Evolutionary conservation across 495 filamentous ascomycete genomes (phyloP).

Genomic region (Penicillium flavigenum): DNA sequence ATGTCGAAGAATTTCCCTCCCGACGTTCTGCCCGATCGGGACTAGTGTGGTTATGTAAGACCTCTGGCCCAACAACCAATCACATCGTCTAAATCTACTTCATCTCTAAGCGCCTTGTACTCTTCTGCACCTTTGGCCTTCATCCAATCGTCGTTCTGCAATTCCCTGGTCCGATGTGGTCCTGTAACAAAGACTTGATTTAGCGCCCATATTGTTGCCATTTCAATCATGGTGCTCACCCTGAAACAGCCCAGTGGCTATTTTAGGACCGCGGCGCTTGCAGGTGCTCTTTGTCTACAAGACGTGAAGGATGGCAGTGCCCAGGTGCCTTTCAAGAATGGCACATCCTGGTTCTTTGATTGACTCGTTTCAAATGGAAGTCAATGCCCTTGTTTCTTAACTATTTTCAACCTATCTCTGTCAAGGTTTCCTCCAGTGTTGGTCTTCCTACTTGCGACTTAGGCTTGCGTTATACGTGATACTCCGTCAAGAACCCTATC

Average conservation of each 20-base stretch:
- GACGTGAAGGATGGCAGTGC: constrained; percentile 12
- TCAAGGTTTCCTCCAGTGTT: constrained; percentile 8
- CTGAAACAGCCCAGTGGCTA: constrained; percentile 28
- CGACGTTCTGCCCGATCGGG: constrained; percentile 30
- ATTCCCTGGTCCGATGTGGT: constrained; percentile 5
- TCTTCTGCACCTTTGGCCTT: constrained; percentile 18
- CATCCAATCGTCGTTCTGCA: constrained; percentile 4
- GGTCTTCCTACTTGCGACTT: constrained; percentile 3
- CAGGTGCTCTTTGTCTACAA: constrained; percentile 19
- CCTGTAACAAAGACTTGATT: constrained; percentile 18
- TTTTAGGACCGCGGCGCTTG: constrained; percentile 36
- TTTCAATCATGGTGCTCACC: constrained; percentile 19
- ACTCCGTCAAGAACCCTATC: background rate
- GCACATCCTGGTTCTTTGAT: constrained; percentile 12
- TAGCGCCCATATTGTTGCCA: constrained; percentile 22
- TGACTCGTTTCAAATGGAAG: constrained; percentile 13
- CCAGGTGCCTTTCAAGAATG: constrained; percentile 1
- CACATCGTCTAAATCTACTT: constrained; percentile 29
- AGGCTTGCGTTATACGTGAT: background rate
- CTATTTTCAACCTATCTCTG: constrained; percentile 3
- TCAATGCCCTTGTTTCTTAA: constrained; percentile 19
- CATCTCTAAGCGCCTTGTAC: constrained; percentile 26
- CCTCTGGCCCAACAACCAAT: constrained; percentile 22
- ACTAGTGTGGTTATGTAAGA: constrained; percentile 37
- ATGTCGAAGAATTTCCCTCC: constrained; percentile 43